These are phyloP conservation scores for Brassica rapa DNA, from an alignment of 345 rosid species.

Conservation along the genomic window DNA sequence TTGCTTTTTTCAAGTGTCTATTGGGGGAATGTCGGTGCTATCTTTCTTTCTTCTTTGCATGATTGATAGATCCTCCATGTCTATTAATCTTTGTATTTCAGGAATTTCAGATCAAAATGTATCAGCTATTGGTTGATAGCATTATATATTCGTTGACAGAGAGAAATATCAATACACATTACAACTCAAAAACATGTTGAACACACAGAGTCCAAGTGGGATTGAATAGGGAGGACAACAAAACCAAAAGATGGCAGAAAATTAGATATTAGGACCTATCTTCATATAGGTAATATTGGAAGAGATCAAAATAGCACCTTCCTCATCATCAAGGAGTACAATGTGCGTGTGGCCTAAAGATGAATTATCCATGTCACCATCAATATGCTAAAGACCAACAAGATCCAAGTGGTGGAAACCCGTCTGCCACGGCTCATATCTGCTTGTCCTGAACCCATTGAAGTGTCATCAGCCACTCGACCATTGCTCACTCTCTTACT, in stretches of 20 bases:
- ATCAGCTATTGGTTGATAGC: neutral
- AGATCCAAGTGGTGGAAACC: slow-evolving; percentile 26
- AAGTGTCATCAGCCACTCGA: slow-evolving; percentile 31
- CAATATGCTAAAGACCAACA: slow-evolving; percentile 24
- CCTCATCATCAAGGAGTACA: neutral
- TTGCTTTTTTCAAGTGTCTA: too few species aligned
- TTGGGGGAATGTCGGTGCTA: too few species aligned
- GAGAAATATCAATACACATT: neutral
- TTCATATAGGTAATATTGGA: neutral
- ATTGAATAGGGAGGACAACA: neutral
- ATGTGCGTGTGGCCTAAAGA: slow-evolving; percentile 7
- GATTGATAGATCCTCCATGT: neutral
- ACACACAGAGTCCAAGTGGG: slow-evolving; percentile 1
- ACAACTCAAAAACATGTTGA: slow-evolving; percentile 16
- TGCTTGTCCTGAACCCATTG: slow-evolving; percentile 17
- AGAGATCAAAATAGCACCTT: slow-evolving; percentile 14
- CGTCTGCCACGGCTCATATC: slow-evolving; percentile 24
- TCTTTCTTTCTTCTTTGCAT: too few species aligned
- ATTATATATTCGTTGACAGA: neutral
- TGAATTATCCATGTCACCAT: slow-evolving; percentile 17
- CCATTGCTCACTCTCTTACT: slow-evolving; percentile 23
- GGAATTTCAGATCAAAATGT: neutral
- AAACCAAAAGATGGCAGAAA: slow-evolving; percentile 2
- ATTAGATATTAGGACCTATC: slow-evolving; percentile 16
- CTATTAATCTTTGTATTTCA: neutral